Evolutionary conservation across 768 basidiomycete species (phyloP).

Genomic region (Pseudohyphozyma bogoriensis): DNA sequence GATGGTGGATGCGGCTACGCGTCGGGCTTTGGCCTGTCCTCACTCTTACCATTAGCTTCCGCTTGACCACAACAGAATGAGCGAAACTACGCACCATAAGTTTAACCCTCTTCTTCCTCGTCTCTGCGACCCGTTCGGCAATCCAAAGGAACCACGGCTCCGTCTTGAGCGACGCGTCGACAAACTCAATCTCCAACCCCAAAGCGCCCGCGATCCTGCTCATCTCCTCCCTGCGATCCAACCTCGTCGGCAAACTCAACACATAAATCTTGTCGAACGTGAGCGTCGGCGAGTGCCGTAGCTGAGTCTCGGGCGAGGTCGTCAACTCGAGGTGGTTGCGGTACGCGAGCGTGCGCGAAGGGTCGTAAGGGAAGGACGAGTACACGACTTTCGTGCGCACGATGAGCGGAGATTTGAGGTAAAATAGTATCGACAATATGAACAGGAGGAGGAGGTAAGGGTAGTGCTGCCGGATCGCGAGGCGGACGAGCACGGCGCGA

Average conservation of each 20-base stretch:
- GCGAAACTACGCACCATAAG: neutral
- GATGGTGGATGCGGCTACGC: neutral
- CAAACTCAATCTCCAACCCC: slow-evolving; percentile 31
- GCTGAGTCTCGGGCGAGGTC: slow-evolving; percentile 11
- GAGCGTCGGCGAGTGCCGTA: slow-evolving; percentile 28
- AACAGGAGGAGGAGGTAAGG: too few species aligned
- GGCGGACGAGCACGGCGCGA: too few species aligned
- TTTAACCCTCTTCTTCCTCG: neutral
- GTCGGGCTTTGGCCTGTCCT: slow-evolving; percentile 8
- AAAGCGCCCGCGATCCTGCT: slow-evolving; percentile 28
- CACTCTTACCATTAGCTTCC: neutral
- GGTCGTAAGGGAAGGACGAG: neutral
- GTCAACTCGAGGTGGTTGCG: slow-evolving; percentile 22
- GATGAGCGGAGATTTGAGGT: too few species aligned
- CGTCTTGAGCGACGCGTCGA: slow-evolving; percentile 32
- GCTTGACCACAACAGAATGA: neutral
- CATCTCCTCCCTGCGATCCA: slow-evolving; percentile 33
- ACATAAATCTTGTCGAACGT: slow-evolving; percentile 34
- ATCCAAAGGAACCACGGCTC: slow-evolving; percentile 32
- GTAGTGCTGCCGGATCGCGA: too few species aligned
- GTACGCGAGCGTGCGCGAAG: slow-evolving; percentile 7
- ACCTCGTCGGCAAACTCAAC: slow-evolving; percentile 28
- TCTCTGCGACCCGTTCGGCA: slow-evolving; percentile 29
- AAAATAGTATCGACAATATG: too few species aligned
- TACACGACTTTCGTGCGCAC: neutral